These are phyloP conservation scores for Mortierella alpina DNA, from an alignment of 192 early-diverging fungal species.

Conservation along the genomic window DNA sequence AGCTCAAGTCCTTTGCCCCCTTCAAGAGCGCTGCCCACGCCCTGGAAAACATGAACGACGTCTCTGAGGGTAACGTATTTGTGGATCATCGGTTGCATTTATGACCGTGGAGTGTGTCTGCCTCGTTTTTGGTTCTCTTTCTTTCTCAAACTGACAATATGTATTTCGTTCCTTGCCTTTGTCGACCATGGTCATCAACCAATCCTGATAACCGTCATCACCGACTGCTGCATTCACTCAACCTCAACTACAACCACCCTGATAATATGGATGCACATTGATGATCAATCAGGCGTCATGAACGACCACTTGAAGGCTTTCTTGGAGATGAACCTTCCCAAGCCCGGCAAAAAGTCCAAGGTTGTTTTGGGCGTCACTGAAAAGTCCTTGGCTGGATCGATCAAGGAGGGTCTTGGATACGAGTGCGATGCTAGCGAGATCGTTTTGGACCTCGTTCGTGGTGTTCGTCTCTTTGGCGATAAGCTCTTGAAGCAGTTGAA, in stretches of 20 bases:
- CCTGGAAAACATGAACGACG: conserved; percentile 97
- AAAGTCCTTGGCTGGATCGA: conserved; percentile 78
- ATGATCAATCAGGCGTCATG: conserved; percentile 72
- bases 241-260: background rate
- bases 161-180: background rate
- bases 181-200: background rate
- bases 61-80: conserved; percentile 87
- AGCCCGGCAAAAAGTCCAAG: conserved; percentile 78
- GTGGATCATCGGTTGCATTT: background rate
- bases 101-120: too few species aligned
- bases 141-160: background rate
- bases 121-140: background rate
- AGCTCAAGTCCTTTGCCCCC: conserved; percentile 94
- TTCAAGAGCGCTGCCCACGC: conserved; percentile 98
- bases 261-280: background rate
- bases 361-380: conserved; percentile 89
- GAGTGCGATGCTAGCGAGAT: conserved; percentile 86
- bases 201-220: background rate
- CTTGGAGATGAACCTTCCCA: conserved; percentile 93
- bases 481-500: conserved; percentile 91
- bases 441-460: conserved; percentile 92
- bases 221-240: background rate
- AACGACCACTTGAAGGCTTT: conserved; percentile 91
- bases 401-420: conserved; percentile 80
- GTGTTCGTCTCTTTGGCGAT: conserved; percentile 91